A percentile compares a stretch with the other conserved stretches of the same genome.
Evolutionary conservation across 108 stramenopile species (phyloP).

Genomic region (Pseudonitzschia delicatissima): DNA sequence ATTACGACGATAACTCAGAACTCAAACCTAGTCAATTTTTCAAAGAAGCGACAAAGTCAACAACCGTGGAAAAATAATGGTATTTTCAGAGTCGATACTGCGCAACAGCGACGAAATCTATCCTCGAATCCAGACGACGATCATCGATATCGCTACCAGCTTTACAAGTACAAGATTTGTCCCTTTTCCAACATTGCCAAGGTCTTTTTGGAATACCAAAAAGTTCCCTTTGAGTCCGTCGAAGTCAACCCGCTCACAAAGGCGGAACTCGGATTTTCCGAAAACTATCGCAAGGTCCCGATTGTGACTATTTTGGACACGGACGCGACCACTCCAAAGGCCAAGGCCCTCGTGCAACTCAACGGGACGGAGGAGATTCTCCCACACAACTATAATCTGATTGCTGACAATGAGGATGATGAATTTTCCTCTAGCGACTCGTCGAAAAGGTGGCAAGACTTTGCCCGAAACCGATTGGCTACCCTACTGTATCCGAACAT

Average conservation of each 20-base stretch:
- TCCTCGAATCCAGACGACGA: not conserved
- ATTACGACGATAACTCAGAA: no score
- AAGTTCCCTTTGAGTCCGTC: constrained; percentile 47
- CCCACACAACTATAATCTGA: not conserved
- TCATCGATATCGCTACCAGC: constrained; percentile 14
- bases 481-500: constrained; percentile 88
- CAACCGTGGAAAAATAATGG: no score
- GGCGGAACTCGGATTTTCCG: constrained; percentile 65
- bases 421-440: constrained; percentile 12
- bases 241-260: constrained; percentile 96
- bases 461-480: constrained; percentile 84
- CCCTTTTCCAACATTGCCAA: constrained; percentile 91
- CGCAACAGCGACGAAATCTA: constrained; percentile 4
- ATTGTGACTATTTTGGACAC: constrained; percentile 54
- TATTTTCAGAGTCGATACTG: no score
- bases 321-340: not conserved
- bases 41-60: no score
- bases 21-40: no score
- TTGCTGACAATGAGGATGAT: not conserved
- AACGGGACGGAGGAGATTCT: constrained; percentile 37
- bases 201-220: constrained; percentile 61
- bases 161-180: constrained; percentile 91
- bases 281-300: constrained; percentile 87
- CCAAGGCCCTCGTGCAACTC: constrained; percentile 10
- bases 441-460: constrained; percentile 62